A percentile compares a stretch with the other conserved stretches of the same genome.
phyloP scores from a whole-genome alignment of 192 early-diverging fungal genomes.

The Coemansia sp. region DNA sequence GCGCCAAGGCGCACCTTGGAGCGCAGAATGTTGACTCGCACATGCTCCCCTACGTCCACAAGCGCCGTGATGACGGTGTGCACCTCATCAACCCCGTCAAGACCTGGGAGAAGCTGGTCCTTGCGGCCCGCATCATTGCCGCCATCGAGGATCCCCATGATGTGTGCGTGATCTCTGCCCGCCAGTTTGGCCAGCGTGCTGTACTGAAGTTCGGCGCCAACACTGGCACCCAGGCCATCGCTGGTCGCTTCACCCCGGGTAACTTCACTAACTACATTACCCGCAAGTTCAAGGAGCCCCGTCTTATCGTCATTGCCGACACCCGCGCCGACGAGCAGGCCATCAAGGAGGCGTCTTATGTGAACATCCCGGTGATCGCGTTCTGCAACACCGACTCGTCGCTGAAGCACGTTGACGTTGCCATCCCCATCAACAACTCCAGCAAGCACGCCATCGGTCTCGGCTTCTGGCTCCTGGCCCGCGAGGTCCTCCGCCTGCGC shows the following conservation, averaged over 20 bases:
- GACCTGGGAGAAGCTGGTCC: conserved; percentile 99
- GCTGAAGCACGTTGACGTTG: conserved; percentile 93
- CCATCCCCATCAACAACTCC: conserved; percentile 99
- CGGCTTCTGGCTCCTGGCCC: conserved; percentile 95
- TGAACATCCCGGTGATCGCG: conserved; percentile 99
- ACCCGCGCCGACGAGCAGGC: conserved; percentile 98
- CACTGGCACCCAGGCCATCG: conserved; percentile 98
- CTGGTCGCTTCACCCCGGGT: conserved; percentile 99
- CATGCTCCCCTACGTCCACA: conserved; percentile 96
- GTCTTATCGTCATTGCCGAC: conserved; percentile 96
- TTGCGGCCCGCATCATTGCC: conserved; percentile 98
- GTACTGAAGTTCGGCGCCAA: conserved; percentile 98
- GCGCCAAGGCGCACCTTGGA: conserved; percentile 97
- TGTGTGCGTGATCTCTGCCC: conserved; percentile 95
- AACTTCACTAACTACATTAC: conserved; percentile 99
- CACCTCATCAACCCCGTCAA: conserved; percentile 99
- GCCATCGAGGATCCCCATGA: conserved; percentile 99
- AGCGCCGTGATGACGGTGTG: conserved; percentile 96
- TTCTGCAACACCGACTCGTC: conserved; percentile 98
- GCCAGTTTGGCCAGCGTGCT: conserved; percentile 97
- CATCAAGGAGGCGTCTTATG: conserved; percentile 98
- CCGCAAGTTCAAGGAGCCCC: conserved; percentile 98
- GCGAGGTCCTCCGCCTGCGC: conserved; percentile 98
- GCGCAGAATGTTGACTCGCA: conserved; percentile 95
- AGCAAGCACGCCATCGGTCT: conserved; percentile 99